Evolutionary conservation across 2,329 filamentous ascomycete genomes (phyloP), one percentile per base, ranked within the genome.

Genomic region (Xylariaceae sp.): DNA sequence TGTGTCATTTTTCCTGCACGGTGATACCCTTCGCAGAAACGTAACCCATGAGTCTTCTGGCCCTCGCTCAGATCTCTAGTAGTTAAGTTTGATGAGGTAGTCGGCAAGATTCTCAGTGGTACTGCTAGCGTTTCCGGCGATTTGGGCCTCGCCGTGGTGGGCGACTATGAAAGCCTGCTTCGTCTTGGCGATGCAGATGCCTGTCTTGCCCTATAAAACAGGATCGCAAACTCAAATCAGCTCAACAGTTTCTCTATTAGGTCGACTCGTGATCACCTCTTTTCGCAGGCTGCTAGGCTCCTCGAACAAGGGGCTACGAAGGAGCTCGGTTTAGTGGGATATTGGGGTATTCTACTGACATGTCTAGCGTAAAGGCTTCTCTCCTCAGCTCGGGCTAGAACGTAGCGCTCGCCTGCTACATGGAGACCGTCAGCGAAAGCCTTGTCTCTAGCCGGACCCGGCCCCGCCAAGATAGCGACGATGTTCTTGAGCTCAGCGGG

Each of bases 121-220:
- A 70, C 82, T 82, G 65, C 85, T 85, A 59, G 89, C 85, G 71
- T 87, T 86, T 69, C 89, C 85, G 49, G 88, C 88, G 71, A 88
- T 79, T 63, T 85, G 76, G 58, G 72, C 71, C 71, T 95, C 89
- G 63, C 79, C 80, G 80, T 97, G 90, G 78, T 96, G 90, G 64
- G 84, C 88, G 70, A 99, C 76, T 70, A 99, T 83, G 71, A 97
- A 85, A 64, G 91, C 89, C 75, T 95, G 87, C 68, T 80, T 86
- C 67, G 92, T 95, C 80, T 95, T 95, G 74, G 86, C 85, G 65
- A 94, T 83, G 69, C 87, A 79, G 67, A 96, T 75, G 62, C 94
- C 94, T 70, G 86, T 83, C 70, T 86, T 89, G 65, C 88, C 90
- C 79, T 82, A 60, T 58, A 57, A 36, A 42, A 41, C 13, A 46